Base-by-base conservation (phyloP, 495 filamentous ascomycete genomes). In the Xylaria bambusicola region DNA sequence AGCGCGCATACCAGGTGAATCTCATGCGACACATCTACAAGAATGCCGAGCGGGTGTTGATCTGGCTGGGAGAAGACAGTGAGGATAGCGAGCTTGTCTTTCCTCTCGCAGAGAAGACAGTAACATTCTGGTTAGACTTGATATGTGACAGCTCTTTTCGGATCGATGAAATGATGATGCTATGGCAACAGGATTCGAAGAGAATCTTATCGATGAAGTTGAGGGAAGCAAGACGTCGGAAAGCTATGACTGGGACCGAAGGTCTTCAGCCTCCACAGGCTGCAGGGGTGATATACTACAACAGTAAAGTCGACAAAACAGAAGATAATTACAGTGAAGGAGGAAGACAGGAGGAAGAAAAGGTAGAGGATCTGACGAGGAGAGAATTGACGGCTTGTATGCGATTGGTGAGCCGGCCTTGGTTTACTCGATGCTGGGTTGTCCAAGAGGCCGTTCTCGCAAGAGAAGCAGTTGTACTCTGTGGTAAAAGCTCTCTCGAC, bases 11-110 rank as follows among this genome's bases (percentile, higher is more conserved):
- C 24, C 45, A 48, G 26, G 46, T 49, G 1, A 31, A 26, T 18
- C 26, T 49, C 46, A 49, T 49, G 46, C 26, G n/a, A 4, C 46
- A 31, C n/a, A 49, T 49, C 17, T 49, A 49, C 6, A 13, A 12
- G 7, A 49, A 5, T 20, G 46, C 46, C 15, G 4, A 2, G 5
- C 27, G n/a, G 21, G 46, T 49, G n/a, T 2, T 49, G 6, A 17
- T 31, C 23, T 50, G 17, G 27, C 17, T 50, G 27, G 47, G 47
- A 7, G 17, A 7, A 10, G 1, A 18, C 26, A 20, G 26, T 29
- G 46, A 6, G 17, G 0, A 33, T 18, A 49, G 46, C n/a, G 2
- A 49, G 8, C 46, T 27, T 3, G 27, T 18, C 24, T 48, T 48
- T 48, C 45, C 21, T 7, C 13, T 29, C 26, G 27, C 24, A 15